Evolutionary conservation across 305 asterid species (phyloP).

Genomic region (Fraxinus latifolia): DNA sequence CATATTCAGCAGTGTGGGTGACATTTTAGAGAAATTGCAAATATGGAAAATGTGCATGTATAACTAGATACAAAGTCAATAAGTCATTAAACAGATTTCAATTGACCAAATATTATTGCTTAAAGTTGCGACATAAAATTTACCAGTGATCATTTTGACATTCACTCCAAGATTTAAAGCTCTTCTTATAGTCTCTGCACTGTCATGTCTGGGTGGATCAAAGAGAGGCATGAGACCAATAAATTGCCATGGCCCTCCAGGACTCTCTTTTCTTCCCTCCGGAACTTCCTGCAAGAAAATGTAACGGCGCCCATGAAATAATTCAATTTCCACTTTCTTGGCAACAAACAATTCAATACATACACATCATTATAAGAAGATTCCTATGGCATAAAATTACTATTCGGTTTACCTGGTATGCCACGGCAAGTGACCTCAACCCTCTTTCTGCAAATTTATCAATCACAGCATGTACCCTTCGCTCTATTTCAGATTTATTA

Average conservation of each 20-base stretch:
- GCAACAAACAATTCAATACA: constrained; percentile 1
- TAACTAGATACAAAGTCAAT: neutral
- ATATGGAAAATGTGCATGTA: neutral
- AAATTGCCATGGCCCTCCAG: constrained; percentile 79
- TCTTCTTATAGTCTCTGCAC: constrained; percentile 73
- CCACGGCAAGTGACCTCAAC: constrained; percentile 67
- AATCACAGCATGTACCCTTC: constrained; percentile 67
- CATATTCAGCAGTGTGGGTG: neutral
- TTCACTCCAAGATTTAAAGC: constrained; percentile 78
- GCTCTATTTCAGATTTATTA: constrained; percentile 65
- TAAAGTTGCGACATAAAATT: constrained; percentile 3
- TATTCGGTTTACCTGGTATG: constrained; percentile 56
- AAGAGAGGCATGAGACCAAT: constrained; percentile 72
- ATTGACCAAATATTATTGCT: neutral
- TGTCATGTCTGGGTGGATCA: constrained; percentile 76
- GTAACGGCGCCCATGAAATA: neutral
- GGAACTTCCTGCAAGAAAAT: constrained; percentile 63
- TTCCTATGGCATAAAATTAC: neutral
- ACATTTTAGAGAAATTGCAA: neutral
- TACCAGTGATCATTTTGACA: constrained; percentile 79
- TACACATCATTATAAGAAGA: neutral
- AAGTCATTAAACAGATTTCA: constrained; percentile 1
- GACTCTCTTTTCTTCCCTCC: constrained; percentile 60
- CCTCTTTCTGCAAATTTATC: constrained; percentile 82
- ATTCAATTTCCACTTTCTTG: constrained; percentile 4